Percentiles rank a stretch among this genome's conserved stretches.
Evolutionary conservation across 768 basidiomycete species (phyloP).

Genomic region (Collybiopsis luxurians): DNA sequence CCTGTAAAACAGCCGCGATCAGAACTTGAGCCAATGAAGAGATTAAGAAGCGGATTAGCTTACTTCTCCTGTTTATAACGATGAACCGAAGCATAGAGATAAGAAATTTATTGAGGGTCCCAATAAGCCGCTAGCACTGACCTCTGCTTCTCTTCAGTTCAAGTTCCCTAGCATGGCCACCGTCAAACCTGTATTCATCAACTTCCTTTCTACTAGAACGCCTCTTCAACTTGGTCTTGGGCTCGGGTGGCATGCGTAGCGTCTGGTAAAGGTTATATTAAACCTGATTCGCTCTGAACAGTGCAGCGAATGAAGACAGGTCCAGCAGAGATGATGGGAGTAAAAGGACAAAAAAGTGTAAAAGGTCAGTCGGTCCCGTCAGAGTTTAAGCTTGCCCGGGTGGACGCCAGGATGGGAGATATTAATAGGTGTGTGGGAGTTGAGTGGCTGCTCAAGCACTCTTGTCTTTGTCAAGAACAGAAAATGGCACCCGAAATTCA

Average conservation of each 20-base stretch:
- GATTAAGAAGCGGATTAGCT: background rate
- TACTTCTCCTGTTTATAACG: constrained; percentile 1
- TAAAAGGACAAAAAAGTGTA: constrained; percentile 3
- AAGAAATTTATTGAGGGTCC: background rate
- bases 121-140: background rate
- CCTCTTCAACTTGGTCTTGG: constrained; percentile 5
- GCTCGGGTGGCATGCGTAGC: constrained; percentile 6
- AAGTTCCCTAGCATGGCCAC: constrained; percentile 8
- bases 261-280: too few relatives aligned
- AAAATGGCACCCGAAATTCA: background rate
- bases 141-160: constrained; percentile 9
- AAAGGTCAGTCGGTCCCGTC: constrained; percentile 3
- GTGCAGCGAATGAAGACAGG: background rate
- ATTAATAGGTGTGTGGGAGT: background rate
- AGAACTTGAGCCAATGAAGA: too few relatives aligned
- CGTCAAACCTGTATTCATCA: constrained; percentile 6
- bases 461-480: too few relatives aligned
- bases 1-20: constrained; percentile 5
- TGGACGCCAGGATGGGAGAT: background rate
- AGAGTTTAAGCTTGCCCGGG: constrained; percentile 4
- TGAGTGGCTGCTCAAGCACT: too few relatives aligned
- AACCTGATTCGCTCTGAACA: too few relatives aligned
- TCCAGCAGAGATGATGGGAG: background rate
- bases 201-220: constrained; percentile 6
- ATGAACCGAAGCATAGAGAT: too few relatives aligned